Percentiles rank a stretch among this genome's conserved stretches.
Evolutionary conservation across 2,329 filamentous ascomycete genomes (phyloP).

Genomic region (Diaporthe helianthi): DNA sequence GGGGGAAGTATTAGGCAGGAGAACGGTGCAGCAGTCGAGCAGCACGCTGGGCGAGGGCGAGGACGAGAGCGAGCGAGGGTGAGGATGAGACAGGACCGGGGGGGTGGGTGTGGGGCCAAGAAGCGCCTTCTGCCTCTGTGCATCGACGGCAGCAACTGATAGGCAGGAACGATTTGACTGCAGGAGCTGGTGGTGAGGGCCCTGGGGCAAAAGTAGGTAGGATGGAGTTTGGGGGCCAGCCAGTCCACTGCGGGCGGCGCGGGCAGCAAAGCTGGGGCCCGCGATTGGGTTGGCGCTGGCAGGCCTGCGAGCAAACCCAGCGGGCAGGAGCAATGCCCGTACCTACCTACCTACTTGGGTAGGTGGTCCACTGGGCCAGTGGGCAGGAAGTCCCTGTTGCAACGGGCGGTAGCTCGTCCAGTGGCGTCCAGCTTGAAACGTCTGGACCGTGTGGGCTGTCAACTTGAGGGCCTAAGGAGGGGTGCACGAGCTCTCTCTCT

Average conservation of each 20-base stretch:
- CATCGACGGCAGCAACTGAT: conserved; percentile 1
- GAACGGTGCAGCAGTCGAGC: conserved; percentile 4
- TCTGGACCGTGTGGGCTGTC: conserved; percentile 4
- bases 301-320: neutral
- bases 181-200: conserved; percentile 22
- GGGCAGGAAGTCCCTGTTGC: conserved; percentile 16
- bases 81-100: conserved; percentile 20
- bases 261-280: neutral
- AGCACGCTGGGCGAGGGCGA: conserved; percentile 11
- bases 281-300: conserved; percentile 17
- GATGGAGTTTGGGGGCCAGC: conserved; percentile 12
- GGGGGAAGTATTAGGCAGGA: too few species aligned
- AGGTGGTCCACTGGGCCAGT: conserved; percentile 6
- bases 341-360: too few species aligned
- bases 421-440: conserved; percentile 29
- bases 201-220: neutral
- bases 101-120: conserved; percentile 8
- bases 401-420: conserved; percentile 29
- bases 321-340: neutral
- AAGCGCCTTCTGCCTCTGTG: conserved; percentile 12
- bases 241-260: neutral
- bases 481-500: conserved; percentile 25
- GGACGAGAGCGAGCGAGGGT: conserved; percentile 16
- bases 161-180: conserved; percentile 24
- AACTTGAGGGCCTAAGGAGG: conserved; percentile 4